A percentile compares a stretch with the other conserved stretches of the same genome.
Evolutionary conservation across 495 filamentous ascomycete species (phyloP).

Genomic region (Parathielavia appendiculata): DNA sequence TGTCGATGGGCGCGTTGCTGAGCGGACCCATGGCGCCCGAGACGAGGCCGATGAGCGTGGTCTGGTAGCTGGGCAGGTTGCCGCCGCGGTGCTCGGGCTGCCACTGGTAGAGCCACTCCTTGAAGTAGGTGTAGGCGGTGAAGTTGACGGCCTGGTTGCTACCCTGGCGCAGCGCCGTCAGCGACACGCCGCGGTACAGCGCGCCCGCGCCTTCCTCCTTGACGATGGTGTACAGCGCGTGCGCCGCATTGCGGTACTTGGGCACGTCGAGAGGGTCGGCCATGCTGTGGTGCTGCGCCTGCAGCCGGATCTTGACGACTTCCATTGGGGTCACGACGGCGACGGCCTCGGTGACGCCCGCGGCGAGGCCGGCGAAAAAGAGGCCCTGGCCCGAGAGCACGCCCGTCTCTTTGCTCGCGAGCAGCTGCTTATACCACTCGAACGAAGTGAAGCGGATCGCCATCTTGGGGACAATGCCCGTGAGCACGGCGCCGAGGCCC

Average conservation of each 20-base stretch:
- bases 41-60: slow-evolving; percentile 82
- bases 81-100: slow-evolving; percentile 55
- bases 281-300: slow-evolving; percentile 94
- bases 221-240: slow-evolving; percentile 88
- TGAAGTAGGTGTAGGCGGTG: slow-evolving; percentile 94
- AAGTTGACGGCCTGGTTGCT: slow-evolving; percentile 99
- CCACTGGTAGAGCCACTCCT: slow-evolving; percentile 62
- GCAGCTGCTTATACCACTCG: slow-evolving; percentile 83
- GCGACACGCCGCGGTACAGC: slow-evolving; percentile 85
- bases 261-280: slow-evolving; percentile 85
- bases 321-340: slow-evolving; percentile 97
- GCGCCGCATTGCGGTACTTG: slow-evolving; percentile 96
- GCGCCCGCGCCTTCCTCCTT: slow-evolving; percentile 83
- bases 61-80: slow-evolving; percentile 82
- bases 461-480: slow-evolving; percentile 99
- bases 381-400: slow-evolving; percentile 66
- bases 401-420: slow-evolving; percentile 61
- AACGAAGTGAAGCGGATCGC: slow-evolving; percentile 98
- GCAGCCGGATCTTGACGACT: slow-evolving; percentile 94
- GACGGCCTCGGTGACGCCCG: slow-evolving; percentile 94
- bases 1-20: slow-evolving; percentile 96
- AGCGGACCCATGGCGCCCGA: slow-evolving; percentile 93
- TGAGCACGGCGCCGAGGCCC: slow-evolving; percentile 88
- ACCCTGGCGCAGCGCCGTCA: slow-evolving; percentile 90
- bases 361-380: slow-evolving; percentile 85